Evolutionary conservation across 2,329 filamentous ascomycete genomes (phyloP), one percentile per base, ranked within the genome.

Genomic region (Raffaelea arxii): DNA sequence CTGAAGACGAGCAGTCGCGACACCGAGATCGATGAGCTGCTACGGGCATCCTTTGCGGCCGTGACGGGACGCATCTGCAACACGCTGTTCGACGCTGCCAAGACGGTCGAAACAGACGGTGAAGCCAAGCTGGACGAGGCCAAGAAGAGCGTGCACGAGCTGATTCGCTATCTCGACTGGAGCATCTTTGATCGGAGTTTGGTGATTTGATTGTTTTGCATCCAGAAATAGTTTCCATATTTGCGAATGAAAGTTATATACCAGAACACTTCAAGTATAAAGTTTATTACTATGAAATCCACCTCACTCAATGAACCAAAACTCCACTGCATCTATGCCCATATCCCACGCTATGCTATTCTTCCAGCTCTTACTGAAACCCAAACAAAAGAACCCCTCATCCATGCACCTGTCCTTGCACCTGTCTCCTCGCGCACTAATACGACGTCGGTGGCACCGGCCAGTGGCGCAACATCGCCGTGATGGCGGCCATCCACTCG

Each of bases 381-480:
- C n/a, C n/a, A n/a, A n/a, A n/a, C n/a, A n/a, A n/a, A n/a, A n/a
- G n/a, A n/a, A n/a, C n/a, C n/a, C n/a, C n/a, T n/a, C n/a, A n/a
- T n/a, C n/a, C n/a, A n/a, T n/a, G n/a, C n/a, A n/a, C n/a, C n/a
- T n/a, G n/a, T n/a, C n/a, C n/a, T n/a, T n/a, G n/a, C 35, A 37
- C 7, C 35, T 18, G 21, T n/a, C 10, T 10, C 10, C 10, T 32
- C 24, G 14, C 36, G 27, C 22, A 36, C 35, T 36, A 54, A 24
- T 49, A 54, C 49, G 48, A 52, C 14, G 72, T 75, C 4, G 83
- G 83, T 5, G 78, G 66, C 2, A 64, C 63, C 10, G 75, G 65
- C 84, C 84, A 88, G 58, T 87, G 81, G 46, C 77, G 65, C 50
- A 88, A 64, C 78, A 88, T 79, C 46, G 75, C 76, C 30, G 72